Evolutionary conservation across 805 yeast genomes (phyloP).

Genomic region (Wickerhamiella qilinensis): DNA sequence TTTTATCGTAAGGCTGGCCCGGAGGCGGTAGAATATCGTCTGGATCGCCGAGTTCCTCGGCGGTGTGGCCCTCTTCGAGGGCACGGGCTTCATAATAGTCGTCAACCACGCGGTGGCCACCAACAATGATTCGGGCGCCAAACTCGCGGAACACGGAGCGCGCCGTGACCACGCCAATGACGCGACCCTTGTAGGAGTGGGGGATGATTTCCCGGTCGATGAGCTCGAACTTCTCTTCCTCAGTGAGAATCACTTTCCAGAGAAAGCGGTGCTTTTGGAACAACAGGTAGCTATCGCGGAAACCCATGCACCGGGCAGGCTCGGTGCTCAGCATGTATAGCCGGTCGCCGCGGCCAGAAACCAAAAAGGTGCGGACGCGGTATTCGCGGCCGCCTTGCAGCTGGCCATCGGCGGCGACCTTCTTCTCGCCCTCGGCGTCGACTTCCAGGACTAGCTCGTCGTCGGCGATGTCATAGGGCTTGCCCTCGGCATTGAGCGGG

Average conservation of each 20-base stretch:
- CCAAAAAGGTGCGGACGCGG: slow-evolving; percentile 32
- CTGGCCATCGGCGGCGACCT: slow-evolving; percentile 52
- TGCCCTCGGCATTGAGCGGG: slow-evolving; percentile 52
- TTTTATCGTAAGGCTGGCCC: slow-evolving; percentile 29
- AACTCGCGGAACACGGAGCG: slow-evolving; percentile 79
- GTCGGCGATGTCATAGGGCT: slow-evolving; percentile 41
- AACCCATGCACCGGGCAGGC: slow-evolving; percentile 89
- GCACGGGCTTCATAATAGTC: slow-evolving; percentile 69
- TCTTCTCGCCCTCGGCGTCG: slow-evolving; percentile 65
- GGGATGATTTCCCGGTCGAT: slow-evolving; percentile 73
- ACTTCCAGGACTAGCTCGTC: slow-evolving; percentile 68
- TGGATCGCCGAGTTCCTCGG: slow-evolving; percentile 60
- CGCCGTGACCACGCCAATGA: slow-evolving; percentile 82
- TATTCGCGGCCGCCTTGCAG: slow-evolving; percentile 59
- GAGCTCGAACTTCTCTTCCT: slow-evolving; percentile 67
- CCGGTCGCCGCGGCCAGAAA: slow-evolving; percentile 44
- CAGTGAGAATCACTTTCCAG: slow-evolving; percentile 55
- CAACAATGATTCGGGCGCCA: slow-evolving; percentile 68
- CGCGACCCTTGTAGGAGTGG: slow-evolving; percentile 76
- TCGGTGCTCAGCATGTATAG: slow-evolving; percentile 87
- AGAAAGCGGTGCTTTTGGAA: slow-evolving; percentile 73
- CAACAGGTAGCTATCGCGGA: slow-evolving; percentile 76
- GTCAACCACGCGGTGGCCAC: slow-evolving; percentile 68
- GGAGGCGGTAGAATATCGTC: slow-evolving; percentile 31
- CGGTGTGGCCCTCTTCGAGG: slow-evolving; percentile 39